Percentiles rank a stretch among this genome's conserved stretches.
These are phyloP conservation scores for Microbotryomycetes sp. DNA, from an alignment of 1,284 basidiomycete genomes.

Conservation along the genomic window DNA sequence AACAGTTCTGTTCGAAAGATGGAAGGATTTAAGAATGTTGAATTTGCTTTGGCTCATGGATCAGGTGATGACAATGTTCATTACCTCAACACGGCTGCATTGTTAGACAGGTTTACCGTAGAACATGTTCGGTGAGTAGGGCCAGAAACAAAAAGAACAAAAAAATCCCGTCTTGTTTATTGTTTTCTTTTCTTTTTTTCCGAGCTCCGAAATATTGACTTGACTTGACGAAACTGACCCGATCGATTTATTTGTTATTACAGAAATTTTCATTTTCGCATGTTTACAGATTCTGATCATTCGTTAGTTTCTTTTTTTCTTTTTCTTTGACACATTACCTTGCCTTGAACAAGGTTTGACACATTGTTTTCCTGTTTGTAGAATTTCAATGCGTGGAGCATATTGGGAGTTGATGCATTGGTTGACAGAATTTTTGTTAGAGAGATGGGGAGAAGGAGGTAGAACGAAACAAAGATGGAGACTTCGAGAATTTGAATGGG, in stretches of 20 bases:
- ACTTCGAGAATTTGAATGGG: slow-evolving; percentile 1
- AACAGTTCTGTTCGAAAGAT: slow-evolving; percentile 78
- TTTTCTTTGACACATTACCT: slow-evolving; percentile 21
- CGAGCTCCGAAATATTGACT: neutral
- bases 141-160: too few relatives aligned
- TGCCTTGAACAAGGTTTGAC: too few relatives aligned
- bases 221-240: neutral
- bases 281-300: slow-evolving; percentile 79
- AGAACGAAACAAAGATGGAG: slow-evolving; percentile 44
- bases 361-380: too few relatives aligned
- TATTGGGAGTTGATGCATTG: slow-evolving; percentile 79
- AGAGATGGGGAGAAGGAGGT: slow-evolving; percentile 86
- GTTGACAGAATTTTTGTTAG: slow-evolving; percentile 72
- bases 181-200: neutral
- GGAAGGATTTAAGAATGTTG: slow-evolving; percentile 67
- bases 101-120: slow-evolving; percentile 84
- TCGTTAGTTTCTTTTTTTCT: slow-evolving; percentile 17
- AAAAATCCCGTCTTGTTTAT: neutral
- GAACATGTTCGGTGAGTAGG: slow-evolving; percentile 60
- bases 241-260: neutral
- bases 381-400: slow-evolving; percentile 55
- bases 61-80: slow-evolving; percentile 94
- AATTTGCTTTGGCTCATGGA: slow-evolving; percentile 84
- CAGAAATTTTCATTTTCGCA: slow-evolving; percentile 67
- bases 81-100: slow-evolving; percentile 78